Conservation (phyloP, 352 stramenopile species). For the Phytophthora crassamura region DNA sequence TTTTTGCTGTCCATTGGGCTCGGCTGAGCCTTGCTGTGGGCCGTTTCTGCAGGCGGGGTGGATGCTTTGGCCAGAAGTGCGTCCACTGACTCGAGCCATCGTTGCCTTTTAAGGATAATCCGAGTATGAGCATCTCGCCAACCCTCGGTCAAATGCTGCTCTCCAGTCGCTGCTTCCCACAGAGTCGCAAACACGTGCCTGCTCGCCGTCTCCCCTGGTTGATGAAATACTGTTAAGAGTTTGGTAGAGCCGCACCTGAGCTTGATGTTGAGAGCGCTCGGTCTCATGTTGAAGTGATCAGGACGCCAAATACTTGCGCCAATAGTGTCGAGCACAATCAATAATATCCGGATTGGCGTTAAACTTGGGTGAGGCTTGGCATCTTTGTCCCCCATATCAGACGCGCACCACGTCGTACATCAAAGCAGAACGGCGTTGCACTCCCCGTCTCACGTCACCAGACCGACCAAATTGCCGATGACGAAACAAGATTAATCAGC, state of each 20-base stretch:
- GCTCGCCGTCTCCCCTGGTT: too few species aligned
- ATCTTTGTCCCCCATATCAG: too few species aligned
- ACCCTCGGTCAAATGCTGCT: background rate
- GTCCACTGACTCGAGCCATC: background rate
- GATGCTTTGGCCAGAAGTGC: background rate
- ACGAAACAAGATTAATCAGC: conserved; percentile 19
- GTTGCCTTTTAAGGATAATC: background rate
- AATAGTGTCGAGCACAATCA: too few species aligned
- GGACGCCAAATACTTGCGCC: too few species aligned
- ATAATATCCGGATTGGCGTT: too few species aligned
- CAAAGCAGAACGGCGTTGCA: too few species aligned
- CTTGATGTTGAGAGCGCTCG: too few species aligned
- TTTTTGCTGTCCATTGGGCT: background rate
- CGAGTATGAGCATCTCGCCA: conserved; percentile 14
- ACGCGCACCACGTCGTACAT: too few species aligned
- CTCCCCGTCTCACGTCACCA: too few species aligned
- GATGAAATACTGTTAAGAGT: background rate
- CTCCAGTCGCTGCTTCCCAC: background rate
- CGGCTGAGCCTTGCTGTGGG: background rate
- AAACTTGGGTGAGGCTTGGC: too few species aligned
- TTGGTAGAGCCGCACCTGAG: background rate
- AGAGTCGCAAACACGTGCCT: conserved; percentile 17
- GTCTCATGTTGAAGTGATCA: too few species aligned
- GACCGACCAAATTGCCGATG: background rate
- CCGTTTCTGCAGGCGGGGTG: background rate